Percentiles rank a stretch among this genome's conserved stretches.
Conservation (phyloP, 176 grass and related monocot species). For the Metroxylon sagu region DNA sequence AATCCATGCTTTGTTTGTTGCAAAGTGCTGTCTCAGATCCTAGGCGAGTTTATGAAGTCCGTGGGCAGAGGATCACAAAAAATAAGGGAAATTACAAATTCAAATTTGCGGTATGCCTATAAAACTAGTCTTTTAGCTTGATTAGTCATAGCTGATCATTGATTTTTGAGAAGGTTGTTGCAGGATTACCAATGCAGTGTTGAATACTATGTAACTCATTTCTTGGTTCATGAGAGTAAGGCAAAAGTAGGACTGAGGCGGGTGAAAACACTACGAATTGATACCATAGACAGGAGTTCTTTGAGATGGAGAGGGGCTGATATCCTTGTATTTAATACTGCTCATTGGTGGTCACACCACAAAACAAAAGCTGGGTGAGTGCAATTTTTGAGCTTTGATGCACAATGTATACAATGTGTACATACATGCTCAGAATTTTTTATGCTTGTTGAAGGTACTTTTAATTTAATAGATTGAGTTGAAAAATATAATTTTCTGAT, state of each 20-base stretch:
- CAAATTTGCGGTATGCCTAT: conserved; percentile 58
- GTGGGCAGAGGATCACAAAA: conserved; percentile 53
- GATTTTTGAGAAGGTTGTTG: conserved; percentile 15
- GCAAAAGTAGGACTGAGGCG: conserved; percentile 55
- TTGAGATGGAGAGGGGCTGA: conserved; percentile 73
- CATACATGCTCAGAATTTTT: too few relatives aligned
- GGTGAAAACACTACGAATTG: conserved; percentile 48
- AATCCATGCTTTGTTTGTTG: conserved; percentile 95
- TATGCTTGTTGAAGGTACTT: too few relatives aligned
- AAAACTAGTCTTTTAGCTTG: conserved; percentile 2
- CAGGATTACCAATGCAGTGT: conserved; percentile 88
- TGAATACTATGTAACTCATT: conserved; percentile 85
- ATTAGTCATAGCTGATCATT: conserved; percentile 12
- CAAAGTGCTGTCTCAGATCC: conserved; percentile 41
- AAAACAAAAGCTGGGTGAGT: conserved; percentile 88
- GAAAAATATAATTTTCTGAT: too few relatives aligned
- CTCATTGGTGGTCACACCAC: conserved; percentile 98
- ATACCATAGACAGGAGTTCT: conserved; percentile 59
- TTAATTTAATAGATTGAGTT: too few relatives aligned
- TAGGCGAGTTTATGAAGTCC: conserved; percentile 57
- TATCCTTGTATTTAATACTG: conserved; percentile 89
- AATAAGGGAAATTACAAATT: conserved; percentile 78
- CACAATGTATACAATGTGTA: too few relatives aligned
- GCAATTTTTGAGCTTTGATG: neutral
- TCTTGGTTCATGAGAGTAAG: conserved; percentile 88